Percentiles rank a stretch among this genome's conserved stretches.
These are phyloP conservation scores for Macadamia tetraphylla DNA, from an alignment of 164 flowering plant genomes.

Conservation along the genomic window DNA sequence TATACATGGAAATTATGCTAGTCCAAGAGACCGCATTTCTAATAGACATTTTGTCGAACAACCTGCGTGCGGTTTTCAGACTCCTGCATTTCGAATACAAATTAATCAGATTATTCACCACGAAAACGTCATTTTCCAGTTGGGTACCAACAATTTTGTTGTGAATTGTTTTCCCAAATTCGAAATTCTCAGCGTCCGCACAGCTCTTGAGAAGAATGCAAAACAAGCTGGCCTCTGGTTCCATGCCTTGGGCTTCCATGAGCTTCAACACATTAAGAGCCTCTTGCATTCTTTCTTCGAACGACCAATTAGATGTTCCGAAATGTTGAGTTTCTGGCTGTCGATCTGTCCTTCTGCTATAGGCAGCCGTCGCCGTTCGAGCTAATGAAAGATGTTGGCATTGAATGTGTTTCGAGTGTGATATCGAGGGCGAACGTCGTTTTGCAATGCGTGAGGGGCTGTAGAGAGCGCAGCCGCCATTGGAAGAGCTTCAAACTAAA, in stretches of 20 bases:
- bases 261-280: constrained; percentile 24
- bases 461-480: constrained; percentile 11
- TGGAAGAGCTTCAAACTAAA: background rate
- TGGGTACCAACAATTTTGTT: constrained; percentile 14
- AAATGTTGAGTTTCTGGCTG: constrained; percentile 1
- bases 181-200: constrained; percentile 16
- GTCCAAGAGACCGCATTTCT: constrained; percentile 19
- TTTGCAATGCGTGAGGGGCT: constrained; percentile 7
- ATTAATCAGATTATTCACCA: constrained; percentile 26
- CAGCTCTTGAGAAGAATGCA: constrained; percentile 30
- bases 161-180: constrained; percentile 20
- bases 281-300: constrained; percentile 24
- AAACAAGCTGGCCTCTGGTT: constrained; percentile 20
- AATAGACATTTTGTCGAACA: constrained; percentile 16
- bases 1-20: constrained; percentile 18
- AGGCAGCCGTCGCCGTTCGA: constrained; percentile 3
- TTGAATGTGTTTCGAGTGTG: constrained; percentile 4
- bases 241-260: constrained; percentile 25
- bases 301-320: constrained; percentile 17
- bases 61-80: constrained; percentile 5
- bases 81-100: constrained; percentile 15
- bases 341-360: background rate
- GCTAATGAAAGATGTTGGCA: background rate
- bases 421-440: background rate
- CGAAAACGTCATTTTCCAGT: constrained; percentile 15